Evolutionary conservation across 768 basidiomycete species (phyloP).

Genomic region (Holtermannia corniformis): DNA sequence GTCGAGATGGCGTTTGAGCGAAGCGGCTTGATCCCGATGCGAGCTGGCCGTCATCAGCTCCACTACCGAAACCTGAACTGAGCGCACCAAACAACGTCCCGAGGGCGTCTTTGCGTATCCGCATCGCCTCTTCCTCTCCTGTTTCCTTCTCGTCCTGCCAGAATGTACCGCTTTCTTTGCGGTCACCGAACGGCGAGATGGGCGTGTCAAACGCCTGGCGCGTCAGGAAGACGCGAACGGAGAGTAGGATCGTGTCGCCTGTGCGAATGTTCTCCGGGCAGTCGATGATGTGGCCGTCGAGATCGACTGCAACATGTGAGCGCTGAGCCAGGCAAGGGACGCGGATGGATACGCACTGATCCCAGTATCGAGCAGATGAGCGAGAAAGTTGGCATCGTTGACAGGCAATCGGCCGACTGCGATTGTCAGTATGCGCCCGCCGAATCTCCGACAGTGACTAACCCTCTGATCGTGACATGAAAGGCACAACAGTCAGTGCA

Average conservation of each 20-base stretch:
- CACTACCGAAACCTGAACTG: too few species aligned
- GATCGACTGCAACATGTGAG: constrained; percentile 52
- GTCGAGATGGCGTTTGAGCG: constrained; percentile 29
- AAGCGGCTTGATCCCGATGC: constrained; percentile 58
- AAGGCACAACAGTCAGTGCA: too few species aligned
- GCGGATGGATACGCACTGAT: constrained; percentile 19
- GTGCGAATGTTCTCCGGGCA: constrained; percentile 62
- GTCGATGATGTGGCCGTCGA: constrained; percentile 63
- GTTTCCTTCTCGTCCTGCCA: constrained; percentile 76
- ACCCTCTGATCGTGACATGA: constrained; percentile 10
- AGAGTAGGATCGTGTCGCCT: constrained; percentile 67
- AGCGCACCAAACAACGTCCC: constrained; percentile 59
- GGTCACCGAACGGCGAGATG: neutral
- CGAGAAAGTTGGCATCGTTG: constrained; percentile 29
- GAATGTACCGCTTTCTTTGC: constrained; percentile 37
- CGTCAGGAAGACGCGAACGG: constrained; percentile 62
- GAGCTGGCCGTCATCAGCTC: constrained; percentile 13
- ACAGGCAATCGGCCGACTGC: constrained; percentile 33
- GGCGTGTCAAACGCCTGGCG: constrained; percentile 52
- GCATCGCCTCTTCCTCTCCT: constrained; percentile 61
- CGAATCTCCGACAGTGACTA: neutral
- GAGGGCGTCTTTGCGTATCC: constrained; percentile 69
- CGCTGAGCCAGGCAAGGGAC: neutral
- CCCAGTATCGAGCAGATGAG: constrained; percentile 33
- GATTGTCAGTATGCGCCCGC: neutral